These are phyloP conservation scores for Boletus barrowsii DNA, from an alignment of 768 basidiomycete species.

Conservation along the genomic window DNA sequence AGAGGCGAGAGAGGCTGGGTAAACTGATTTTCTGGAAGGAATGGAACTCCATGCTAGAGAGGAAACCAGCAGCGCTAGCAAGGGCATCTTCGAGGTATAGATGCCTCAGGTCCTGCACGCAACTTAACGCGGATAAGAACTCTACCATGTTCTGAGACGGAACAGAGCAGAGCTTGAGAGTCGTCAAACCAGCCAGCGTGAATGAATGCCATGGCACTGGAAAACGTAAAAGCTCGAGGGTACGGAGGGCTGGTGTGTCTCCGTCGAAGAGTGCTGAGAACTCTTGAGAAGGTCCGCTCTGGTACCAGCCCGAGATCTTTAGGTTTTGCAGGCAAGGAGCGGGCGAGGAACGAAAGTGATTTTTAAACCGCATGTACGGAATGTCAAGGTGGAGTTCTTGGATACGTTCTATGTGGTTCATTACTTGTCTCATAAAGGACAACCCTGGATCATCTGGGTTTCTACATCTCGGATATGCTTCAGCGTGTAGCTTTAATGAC, in stretches of 20 bases:
- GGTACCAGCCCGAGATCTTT: not conserved
- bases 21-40: not conserved
- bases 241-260: not conserved
- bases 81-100: conserved; percentile 34
- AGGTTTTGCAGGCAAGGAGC: not conserved
- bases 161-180: not conserved
- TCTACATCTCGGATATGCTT: too few species aligned
- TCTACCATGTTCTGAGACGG: conserved; percentile 21
- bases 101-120: conserved; percentile 33
- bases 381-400: not conserved
- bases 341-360: not conserved
- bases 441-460: too few species aligned
- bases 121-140: conserved; percentile 30
- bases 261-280: not conserved
- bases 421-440: not conserved
- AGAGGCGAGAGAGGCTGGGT: not conserved
- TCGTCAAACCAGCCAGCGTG: conserved; percentile 26
- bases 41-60: too few species aligned
- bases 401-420: not conserved
- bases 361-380: rapidly evolving
- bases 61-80: conserved; percentile 8
- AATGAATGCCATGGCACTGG: not conserved
- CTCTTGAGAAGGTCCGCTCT: too few species aligned
- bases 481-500: conserved; percentile 10
- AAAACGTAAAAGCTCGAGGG: not conserved